A percentile compares a stretch with the other conserved stretches of the same genome.
Evolutionary conservation across 495 filamentous ascomycete species (phyloP).

Genomic region (Tuber indicum): DNA sequence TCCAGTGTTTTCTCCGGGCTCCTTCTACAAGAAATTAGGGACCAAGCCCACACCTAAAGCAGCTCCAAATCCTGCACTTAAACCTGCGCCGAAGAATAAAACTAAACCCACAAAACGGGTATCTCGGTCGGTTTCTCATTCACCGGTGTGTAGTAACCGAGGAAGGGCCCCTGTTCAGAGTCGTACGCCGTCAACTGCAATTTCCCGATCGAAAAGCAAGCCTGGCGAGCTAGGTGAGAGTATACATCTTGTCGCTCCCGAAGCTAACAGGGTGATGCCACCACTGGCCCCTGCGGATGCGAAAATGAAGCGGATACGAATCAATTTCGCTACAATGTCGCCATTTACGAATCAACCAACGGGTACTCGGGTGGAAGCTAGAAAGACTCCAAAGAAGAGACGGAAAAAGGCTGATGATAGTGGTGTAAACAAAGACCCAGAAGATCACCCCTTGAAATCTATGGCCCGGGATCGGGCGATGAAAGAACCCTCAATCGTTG

Average conservation of each 20-base stretch:
- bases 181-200: not conserved
- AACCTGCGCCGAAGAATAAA: not conserved
- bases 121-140: not conserved
- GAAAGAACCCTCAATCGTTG: not conserved
- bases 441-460: not conserved
- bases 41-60: not conserved
- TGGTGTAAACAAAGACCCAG: not conserved
- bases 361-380: not conserved
- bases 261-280: not conserved
- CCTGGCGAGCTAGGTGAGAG: not conserved
- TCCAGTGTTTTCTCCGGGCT: not conserved
- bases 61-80: not conserved
- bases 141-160: not conserved
- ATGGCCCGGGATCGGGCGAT: not conserved
- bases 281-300: constrained; percentile 10
- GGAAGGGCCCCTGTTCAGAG: not conserved
- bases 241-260: not conserved
- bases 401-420: not conserved
- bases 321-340: constrained; percentile 29
- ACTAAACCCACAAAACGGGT: not conserved
- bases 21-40: not conserved
- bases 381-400: constrained; percentile 7
- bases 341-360: constrained; percentile 11
- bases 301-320: constrained; percentile 25
- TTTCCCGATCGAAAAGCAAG: not conserved